Evolutionary conservation across 139 green algal genomes (phyloP), one percentile per base, ranked within the genome.

Genomic region (Mesotaenium endlicherianum): DNA sequence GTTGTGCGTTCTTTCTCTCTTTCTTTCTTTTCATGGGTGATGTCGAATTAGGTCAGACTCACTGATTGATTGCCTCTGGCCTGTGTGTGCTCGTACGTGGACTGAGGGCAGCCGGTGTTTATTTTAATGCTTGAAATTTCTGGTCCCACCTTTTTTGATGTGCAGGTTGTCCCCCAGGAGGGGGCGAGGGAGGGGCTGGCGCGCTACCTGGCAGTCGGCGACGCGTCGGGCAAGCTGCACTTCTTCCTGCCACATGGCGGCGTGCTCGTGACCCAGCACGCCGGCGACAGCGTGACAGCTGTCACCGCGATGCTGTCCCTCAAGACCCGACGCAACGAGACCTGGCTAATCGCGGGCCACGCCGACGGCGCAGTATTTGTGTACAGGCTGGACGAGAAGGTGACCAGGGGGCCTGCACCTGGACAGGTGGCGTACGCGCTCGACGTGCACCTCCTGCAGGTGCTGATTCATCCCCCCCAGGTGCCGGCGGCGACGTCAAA

Each of bases 131-230:
- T n/a, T n/a, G n/a, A n/a, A n/a, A n/a, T n/a, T n/a, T n/a, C n/a
- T n/a, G n/a, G n/a, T n/a, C n/a, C n/a, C n/a, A n/a, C n/a, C n/a
- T n/a, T n/a, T n/a, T n/a, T n/a, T n/a, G 64, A 42, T 8, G 11
- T 74, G 17, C 64, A 74, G 14, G 36, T 50, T n/a, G 5, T 78
- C n/a, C 70, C 70, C 14, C 70, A 78, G 31, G 70, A 78, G 5
- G 70, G 34, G 3, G 17, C 4, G 5, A n/a, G n/a, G n/a, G 34
- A 58, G n/a, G 70, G 70, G 14, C 5, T 78, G 34, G 38, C 31
- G 36, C 74, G 74, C 74, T 72, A 81, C 74, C 31, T 84, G 31
- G 77, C 59, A 39, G 36, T 84, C 43, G 77, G 58, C n/a, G 77
- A 79, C 77, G 42, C 40, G 20, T 17, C 16, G 4, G 77, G 77